Evolutionary conservation across 73 alveolate species (phyloP).

Genomic region (Breviolum minutum): DNA sequence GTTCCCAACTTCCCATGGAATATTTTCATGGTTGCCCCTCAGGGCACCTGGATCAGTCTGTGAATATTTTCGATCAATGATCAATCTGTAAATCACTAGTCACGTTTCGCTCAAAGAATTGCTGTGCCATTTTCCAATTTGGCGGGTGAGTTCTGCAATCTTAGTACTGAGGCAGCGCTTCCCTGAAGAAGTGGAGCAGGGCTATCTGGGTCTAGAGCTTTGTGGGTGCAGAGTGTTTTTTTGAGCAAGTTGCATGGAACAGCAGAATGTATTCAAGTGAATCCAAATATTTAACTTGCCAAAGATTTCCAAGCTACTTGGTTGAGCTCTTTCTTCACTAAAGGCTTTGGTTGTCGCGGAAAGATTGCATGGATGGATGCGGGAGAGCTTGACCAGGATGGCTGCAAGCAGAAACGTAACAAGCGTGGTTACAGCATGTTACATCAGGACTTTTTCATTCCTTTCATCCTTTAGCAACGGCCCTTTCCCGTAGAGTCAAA

Average conservation of each 20-base stretch:
- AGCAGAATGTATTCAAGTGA: too few species aligned
- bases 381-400: conserved; percentile 82
- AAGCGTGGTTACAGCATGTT: neutral
- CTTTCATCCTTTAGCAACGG: neutral
- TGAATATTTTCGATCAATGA: too few species aligned
- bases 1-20: neutral
- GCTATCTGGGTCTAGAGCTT: conserved; percentile 68
- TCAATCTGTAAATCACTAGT: neutral
- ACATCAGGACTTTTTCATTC: neutral
- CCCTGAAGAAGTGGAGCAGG: conserved; percentile 94
- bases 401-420: neutral
- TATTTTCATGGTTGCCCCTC: too few species aligned
- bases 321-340: too few species aligned
- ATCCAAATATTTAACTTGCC: too few species aligned
- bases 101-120: neutral
- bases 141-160: neutral
- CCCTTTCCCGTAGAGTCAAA: neutral
- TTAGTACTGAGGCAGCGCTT: conserved; percentile 27
- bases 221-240: neutral
- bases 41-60: too few species aligned
- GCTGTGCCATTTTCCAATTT: neutral
- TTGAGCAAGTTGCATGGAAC: too few species aligned
- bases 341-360: conserved; percentile 90
- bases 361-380: conserved; percentile 89
- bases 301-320: too few species aligned